Percentiles rank a stretch among this genome's conserved stretches.
Evolutionary conservation across 768 basidiomycete genomes (phyloP).

Genomic region (Rhizopogon salebrosus): DNA sequence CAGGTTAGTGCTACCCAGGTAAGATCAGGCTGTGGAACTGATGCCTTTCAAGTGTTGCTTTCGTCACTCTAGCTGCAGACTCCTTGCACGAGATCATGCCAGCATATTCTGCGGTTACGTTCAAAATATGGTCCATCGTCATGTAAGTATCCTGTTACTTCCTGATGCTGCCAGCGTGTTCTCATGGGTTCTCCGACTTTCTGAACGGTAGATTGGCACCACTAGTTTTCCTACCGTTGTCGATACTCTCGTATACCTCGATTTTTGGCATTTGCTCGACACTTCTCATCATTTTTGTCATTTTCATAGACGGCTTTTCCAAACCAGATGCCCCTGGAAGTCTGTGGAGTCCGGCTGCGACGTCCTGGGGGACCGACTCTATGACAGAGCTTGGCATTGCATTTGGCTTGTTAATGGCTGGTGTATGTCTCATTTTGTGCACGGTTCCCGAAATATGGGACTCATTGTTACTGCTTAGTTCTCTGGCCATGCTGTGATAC

Average conservation of each 20-base stretch:
- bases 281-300: conserved; percentile 64
- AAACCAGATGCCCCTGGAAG: conserved; percentile 76
- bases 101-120: conserved; percentile 56
- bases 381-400: conserved; percentile 64
- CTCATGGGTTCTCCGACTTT: neutral
- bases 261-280: conserved; percentile 81
- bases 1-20: conserved; percentile 38
- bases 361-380: conserved; percentile 49
- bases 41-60: conserved; percentile 55
- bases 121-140: conserved; percentile 69
- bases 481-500: conserved; percentile 89
- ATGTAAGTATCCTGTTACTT: conserved; percentile 50
- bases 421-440: conserved; percentile 41
- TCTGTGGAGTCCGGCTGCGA: conserved; percentile 69
- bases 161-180: neutral
- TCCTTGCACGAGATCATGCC: conserved; percentile 75
- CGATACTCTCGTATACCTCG: conserved; percentile 83
- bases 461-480: conserved; percentile 42
- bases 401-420: conserved; percentile 90
- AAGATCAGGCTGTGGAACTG: neutral
- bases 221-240: conserved; percentile 80
- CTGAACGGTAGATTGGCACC: conserved; percentile 57
- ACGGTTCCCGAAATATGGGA: neutral
- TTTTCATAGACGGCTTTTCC: conserved; percentile 77
- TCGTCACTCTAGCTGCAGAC: conserved; percentile 89